Base-by-base conservation (phyloP, 1,284 basidiomycete genomes). In the Cutaneotrichosporon cavernicola region DNA sequence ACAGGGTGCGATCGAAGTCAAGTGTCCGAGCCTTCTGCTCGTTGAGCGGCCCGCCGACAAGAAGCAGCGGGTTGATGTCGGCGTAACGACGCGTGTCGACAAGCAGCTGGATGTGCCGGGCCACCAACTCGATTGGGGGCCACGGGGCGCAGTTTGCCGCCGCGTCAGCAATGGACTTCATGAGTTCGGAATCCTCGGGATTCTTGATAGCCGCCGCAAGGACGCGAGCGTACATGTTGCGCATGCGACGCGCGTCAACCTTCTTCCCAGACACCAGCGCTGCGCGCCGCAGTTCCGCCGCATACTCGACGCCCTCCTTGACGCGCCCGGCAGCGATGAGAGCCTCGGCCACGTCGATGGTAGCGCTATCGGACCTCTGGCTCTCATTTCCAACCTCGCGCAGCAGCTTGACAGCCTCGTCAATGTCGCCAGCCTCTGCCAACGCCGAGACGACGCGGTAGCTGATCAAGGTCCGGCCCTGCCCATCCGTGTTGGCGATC, bases 371-470 rank as follows among this genome's bases (percentile, higher is more conserved):
- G 43, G 43, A 18, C 43, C 18, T 46, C 16, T 46, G 7, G 22
- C 10, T 18, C 31, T 14, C 7, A 36, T 26, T 16, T 38, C 34
- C 21, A 16, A 4, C 2, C 34, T 43, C 43, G 60, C 88, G 82
- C 72, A 89, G 90, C 91, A 90, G 92, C 11, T 82, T 75, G 46
- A 88, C 71, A 0, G 91, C 91, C 0, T 85, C 87, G 4, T 82
- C 72, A 11, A 88, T 70, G 69, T 94, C 89, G 7, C 87, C 87
- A 1, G 78, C 73, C 21, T 82, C 77, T 69, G 86, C 84, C 75
- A 94, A 91, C 0, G 88, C 89, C 0, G 77, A 75, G 64, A 96
- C 85, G 68, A 92, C 84, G 0, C 84, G 81, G 4, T 85, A n/a
- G 18, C 43, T 4, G 18, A 18, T 84, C 26, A n/a, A 11, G 2